Base-by-base conservation (phyloP, 1,139 yeast genomes). In the Nakaseomyces uthaithaninus region DNA sequence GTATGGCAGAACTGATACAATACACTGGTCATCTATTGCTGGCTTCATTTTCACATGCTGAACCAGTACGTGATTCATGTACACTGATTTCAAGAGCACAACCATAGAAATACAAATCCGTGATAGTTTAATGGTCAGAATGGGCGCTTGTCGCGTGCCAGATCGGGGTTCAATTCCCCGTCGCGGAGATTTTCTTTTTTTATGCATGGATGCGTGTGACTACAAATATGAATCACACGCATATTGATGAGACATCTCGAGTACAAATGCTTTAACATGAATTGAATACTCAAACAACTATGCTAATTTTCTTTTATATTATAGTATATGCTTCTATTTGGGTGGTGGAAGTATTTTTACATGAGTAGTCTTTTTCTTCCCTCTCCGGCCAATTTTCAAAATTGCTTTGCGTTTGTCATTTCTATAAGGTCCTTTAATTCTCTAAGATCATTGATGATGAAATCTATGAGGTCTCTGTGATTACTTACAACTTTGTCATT, bases 111-210 rank as follows among this genome's bases (percentile, higher is more conserved):
- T 20, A 31, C 25, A 26, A 16, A 28, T 38, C 40, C 63, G 60
- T 48, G 63, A 57, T 58, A 58, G 63, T 58, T 58, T 58, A 58
- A 57, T 57, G 62, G 62, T 57, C 46, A 58, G 63, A 57, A 57
- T 58, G 55, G 59, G 62, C 59, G 62, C 62, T 58, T 58, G 63
- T 57, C 63, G 62, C 63, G 63, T 55, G 59, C 60, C 56, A 54
- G 63, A 58, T 57, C 62, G 61, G 63, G 63, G 62, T 57, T 58
- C 63, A 55, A 58, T 58, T 58, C 63, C 63, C 62, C 62, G 62
- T 58, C 61, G 60, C 62, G 63, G 63, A 58, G 63, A 42, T 44
- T 17, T 28, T 45, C 49, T 47, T 49, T 46, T 48, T 27, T 28
- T 28, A 11, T 28, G 16, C 14, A 10, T 26, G 28, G 7, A 6